These are phyloP conservation scores for Hericium erinaceus DNA, from an alignment of 768 basidiomycete species.

Conservation along the genomic window DNA sequence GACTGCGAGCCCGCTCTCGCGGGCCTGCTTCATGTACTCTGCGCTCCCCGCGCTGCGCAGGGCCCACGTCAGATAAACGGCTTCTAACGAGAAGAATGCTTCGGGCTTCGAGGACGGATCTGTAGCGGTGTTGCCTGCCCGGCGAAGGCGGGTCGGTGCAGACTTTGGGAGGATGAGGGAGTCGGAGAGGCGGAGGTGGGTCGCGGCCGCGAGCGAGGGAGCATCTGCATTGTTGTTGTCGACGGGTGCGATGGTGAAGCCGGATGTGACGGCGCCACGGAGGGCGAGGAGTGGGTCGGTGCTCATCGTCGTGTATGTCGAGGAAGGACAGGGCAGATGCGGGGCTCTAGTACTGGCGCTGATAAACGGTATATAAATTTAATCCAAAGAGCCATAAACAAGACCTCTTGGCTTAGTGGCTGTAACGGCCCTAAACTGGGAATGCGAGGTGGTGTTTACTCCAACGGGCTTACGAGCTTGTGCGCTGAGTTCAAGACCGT, in stretches of 20 bases:
- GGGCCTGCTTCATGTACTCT: constrained; percentile 83
- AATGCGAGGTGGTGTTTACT: constrained; percentile 56
- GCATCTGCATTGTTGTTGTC: constrained; percentile 25
- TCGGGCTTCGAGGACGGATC: constrained; percentile 27
- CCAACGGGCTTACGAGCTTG: constrained; percentile 53
- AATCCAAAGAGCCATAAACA: neutral
- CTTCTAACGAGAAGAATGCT: constrained; percentile 75
- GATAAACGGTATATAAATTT: neutral
- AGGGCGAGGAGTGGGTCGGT: constrained; percentile 11
- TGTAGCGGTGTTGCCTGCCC: constrained; percentile 39
- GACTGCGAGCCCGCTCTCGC: constrained; percentile 61
- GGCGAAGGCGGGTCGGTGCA: constrained; percentile 68
- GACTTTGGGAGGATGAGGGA: constrained; percentile 56
- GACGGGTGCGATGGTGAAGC: constrained; percentile 4
- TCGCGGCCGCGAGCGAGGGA: constrained; percentile 43
- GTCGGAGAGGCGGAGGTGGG: constrained; percentile 53
- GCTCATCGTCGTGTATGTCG: neutral
- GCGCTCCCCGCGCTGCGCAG: constrained; percentile 63
- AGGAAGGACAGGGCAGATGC: neutral
- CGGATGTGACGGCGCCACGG: constrained; percentile 8
- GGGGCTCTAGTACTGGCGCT: too few species aligned
- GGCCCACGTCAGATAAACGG: constrained; percentile 80
- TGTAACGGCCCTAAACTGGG: constrained; percentile 77
- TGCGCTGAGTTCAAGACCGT: constrained; percentile 89
- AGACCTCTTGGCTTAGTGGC: constrained; percentile 37